Percentiles rank a stretch among this genome's conserved stretches.
These are phyloP conservation scores for Drechslerella stenobrocha DNA, from an alignment of 2,329 filamentous ascomycete species.

Conservation along the genomic window DNA sequence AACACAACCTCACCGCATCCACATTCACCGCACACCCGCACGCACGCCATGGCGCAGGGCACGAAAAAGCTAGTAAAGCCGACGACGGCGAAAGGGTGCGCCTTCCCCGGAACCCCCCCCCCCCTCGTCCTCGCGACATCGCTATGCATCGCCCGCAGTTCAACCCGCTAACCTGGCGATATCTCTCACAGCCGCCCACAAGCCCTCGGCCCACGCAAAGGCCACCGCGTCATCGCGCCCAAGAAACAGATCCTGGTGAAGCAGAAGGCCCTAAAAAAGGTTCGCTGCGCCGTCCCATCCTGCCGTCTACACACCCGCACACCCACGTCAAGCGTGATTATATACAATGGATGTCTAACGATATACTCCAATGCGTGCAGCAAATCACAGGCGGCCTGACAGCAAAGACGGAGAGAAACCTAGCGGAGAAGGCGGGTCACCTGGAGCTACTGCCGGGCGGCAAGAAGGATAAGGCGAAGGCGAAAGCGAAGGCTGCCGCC, in stretches of 20 bases:
- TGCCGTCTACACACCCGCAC: conserved; percentile 12
- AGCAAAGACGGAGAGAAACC: conserved; percentile 67
- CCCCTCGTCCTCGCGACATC: not conserved
- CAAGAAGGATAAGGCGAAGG: conserved; percentile 63
- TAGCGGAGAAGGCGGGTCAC: conserved; percentile 70
- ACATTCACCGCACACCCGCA: not conserved
- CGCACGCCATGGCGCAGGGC: conserved; percentile 49
- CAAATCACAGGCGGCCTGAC: conserved; percentile 67
- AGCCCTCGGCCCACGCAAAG: conserved; percentile 62
- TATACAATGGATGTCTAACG: not conserved
- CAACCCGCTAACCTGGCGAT: not conserved
- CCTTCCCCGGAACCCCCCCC: not conserved
- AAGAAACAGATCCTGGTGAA: conserved; percentile 66
- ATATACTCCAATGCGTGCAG: conserved; percentile 53
- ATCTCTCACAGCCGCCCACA: conserved; percentile 52
- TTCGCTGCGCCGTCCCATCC: too few relatives aligned
- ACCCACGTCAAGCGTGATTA: not conserved
- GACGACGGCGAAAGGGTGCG: conserved; percentile 42
- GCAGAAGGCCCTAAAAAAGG: conserved; percentile 67
- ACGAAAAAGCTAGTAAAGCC: conserved; percentile 51
- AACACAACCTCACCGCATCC: conserved; percentile 18
- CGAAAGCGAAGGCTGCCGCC: not conserved
- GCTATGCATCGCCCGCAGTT: not conserved
- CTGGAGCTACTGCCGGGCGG: conserved; percentile 69
- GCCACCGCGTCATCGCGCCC: conserved; percentile 67